These are phyloP conservation scores for Fusarium globosum DNA, from an alignment of 2,329 filamentous ascomycete species.

Conservation along the genomic window DNA sequence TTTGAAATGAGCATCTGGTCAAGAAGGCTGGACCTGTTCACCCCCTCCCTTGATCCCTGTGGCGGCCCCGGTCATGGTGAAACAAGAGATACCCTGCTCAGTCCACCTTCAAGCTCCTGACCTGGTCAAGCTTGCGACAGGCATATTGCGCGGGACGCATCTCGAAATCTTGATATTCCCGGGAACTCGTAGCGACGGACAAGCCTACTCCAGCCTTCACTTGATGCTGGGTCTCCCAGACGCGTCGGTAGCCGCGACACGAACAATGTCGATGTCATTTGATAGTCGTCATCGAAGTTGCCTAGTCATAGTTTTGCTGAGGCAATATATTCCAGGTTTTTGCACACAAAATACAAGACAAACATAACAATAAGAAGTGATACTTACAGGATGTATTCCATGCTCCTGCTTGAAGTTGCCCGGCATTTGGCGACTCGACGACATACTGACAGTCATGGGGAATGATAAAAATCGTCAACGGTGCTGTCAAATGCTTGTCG, in stretches of 20 bases:
- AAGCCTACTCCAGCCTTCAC: conserved; percentile 32
- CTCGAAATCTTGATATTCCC: conserved; percentile 39
- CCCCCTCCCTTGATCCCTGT: conserved; percentile 44
- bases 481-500: conserved; percentile 21
- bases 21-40: conserved; percentile 23
- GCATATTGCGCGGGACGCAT: conserved; percentile 36
- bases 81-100: conserved; percentile 64
- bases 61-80: conserved; percentile 59
- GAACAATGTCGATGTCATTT: conserved; percentile 11
- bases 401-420: conserved; percentile 49
- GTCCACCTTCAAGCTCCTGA: conserved; percentile 55
- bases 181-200: conserved; percentile 21
- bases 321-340: not conserved
- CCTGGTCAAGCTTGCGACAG: conserved; percentile 59
- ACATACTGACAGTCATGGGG: conserved; percentile 46
- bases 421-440: conserved; percentile 45
- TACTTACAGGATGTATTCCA: conserved; percentile 45
- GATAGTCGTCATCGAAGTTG: not conserved
- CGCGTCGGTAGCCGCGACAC: conserved; percentile 29
- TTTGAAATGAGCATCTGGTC: conserved; percentile 36
- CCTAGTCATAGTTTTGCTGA: not conserved
- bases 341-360: not conserved
- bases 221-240: conserved; percentile 32
- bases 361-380: conserved; percentile 9
- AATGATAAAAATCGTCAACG: conserved; percentile 19